Base-by-base conservation (phyloP, 202 grass and related monocot genomes). In the Dendrocalamus latiflorus region DNA sequence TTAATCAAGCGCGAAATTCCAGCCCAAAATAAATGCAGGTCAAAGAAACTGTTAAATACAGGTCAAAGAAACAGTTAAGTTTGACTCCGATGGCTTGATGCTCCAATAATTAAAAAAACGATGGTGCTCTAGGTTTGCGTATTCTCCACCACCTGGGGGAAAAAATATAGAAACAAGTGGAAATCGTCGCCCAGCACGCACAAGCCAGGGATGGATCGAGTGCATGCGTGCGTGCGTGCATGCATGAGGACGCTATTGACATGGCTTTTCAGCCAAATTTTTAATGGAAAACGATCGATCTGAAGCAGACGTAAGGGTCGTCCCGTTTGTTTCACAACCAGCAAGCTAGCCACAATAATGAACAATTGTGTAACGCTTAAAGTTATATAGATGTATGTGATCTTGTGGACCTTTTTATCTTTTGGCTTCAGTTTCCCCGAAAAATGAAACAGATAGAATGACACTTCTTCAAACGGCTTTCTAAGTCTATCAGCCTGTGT, bases 61-160 rank as follows among this genome's bases (percentile, higher is more conserved):
- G 59, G 74, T 74, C 83, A 90, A 81, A 68, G 12, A 74, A 78
- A 64, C 65, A 72, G 60, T 68, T 75, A 18, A 21, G 74, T 79
- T 90, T 79, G 79, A 86, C 84, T 79, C 58, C 1, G 43, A 73
- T 68, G 13, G 26, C 51, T 79, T 4, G 9, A 75, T 62, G 43
- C 81, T 55, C 17, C 50, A 51, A 82, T 45, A 21, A 77, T 25
- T 0, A 25, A 54, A 0, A 17, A 62, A 53, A n/a, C 9, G 39
- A 57, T 77, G 39, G 9, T 16, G 28, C 42, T 56, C 20, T 71
- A 48, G 18, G 49, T 82, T 82, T 26, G 88, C 67, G 57, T 86
- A 82, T 68, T 86, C 74, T 21, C 65, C 78, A 64, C 49, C 72
- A 82, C 78, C 72, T 75, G 49, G 39, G 9, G 41, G 26, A n/a